Evolutionary conservation across 768 basidiomycete genomes (phyloP).

Genomic region (Suillus subaureus): DNA sequence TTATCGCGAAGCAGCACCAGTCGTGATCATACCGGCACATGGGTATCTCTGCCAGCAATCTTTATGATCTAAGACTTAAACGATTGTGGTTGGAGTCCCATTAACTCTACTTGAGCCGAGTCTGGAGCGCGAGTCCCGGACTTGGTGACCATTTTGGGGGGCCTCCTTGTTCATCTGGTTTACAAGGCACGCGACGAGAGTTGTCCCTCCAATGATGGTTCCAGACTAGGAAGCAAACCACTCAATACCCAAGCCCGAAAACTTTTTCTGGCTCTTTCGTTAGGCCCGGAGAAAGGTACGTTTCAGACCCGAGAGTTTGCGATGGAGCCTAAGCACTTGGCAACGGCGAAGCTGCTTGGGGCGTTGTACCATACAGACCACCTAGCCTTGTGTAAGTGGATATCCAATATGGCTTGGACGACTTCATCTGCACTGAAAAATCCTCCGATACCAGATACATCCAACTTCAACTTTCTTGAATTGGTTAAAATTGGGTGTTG

Average conservation of each 20-base stretch:
- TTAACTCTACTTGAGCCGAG: too few species aligned
- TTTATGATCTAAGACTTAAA: too few species aligned
- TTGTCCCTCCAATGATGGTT: too few species aligned
- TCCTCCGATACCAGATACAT: slow-evolving; percentile 31
- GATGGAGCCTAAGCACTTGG: slow-evolving; percentile 33
- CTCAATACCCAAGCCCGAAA: too few species aligned
- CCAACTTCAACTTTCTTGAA: slow-evolving; percentile 18
- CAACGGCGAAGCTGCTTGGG: slow-evolving; percentile 33
- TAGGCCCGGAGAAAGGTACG: slow-evolving; percentile 35
- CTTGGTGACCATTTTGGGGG: too few species aligned
- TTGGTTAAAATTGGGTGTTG: neutral
- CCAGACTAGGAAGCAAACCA: too few species aligned
- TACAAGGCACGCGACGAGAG: too few species aligned
- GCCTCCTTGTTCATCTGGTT: too few species aligned
- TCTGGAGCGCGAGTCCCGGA: too few species aligned
- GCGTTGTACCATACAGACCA: slow-evolving; percentile 35
- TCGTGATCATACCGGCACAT: slow-evolving; percentile 27
- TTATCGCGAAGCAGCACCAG: neutral
- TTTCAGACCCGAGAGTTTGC: slow-evolving; percentile 25
- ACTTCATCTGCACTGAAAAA: slow-evolving; percentile 37
- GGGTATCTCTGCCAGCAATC: too few species aligned
- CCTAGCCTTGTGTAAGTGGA: slow-evolving; percentile 19
- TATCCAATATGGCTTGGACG: slow-evolving; percentile 31
- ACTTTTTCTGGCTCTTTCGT: too few species aligned
- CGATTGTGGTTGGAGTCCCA: too few species aligned